Base-by-base conservation (phyloP, 192 early-diverging fungal species). In the Backusella luteola region DNA sequence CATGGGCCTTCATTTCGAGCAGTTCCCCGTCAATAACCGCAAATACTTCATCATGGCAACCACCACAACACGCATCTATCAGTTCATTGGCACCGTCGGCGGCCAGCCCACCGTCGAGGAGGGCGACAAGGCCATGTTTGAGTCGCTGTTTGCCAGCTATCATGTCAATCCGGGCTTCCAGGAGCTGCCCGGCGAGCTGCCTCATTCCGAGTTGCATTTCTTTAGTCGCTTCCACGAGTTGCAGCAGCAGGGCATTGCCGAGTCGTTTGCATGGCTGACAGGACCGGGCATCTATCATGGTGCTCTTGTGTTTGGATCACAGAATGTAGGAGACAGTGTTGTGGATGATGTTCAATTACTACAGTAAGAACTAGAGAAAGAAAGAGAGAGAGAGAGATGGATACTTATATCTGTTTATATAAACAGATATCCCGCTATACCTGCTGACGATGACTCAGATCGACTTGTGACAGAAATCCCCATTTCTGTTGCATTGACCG, bases 231-330 rank as follows among this genome's bases (percentile, higher is more conserved):
- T 84, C 76, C 84, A 94, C 71, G 91, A 92, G 69, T 79, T 88
- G 26, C 90, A 90, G n/a, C 83, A 86, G 35, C 90, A 88, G 67
- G 89, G 89, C 21, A 77, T 87, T 17, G 91, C 93, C 1, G 90
- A 94, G 70, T 90, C 89, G 35, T 97, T 97, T 89, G 93, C 93
- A 3, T 99, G 97, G 97, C 75, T 96, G 73, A 97, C 96, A 4
- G 90, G 86, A 1, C 90, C 95, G 53, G 97, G 97, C 67, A 89
- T 98, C 6, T 97, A 94, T 75, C 91, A 91, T 76, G 96, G 97
- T 39, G 88, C 89, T 34, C 85, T 98, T 12, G 87, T 88, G 1
- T 94, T 94, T 84, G 93, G 91, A 5, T 89, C 89, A 0, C 91
- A 94, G 79, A 85, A 86, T 72, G 42, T 85, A 38, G 91, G 93